Evolutionary conservation across 1,139 yeast genomes (phyloP).

Genomic region (Arxiozyma slooffiae): DNA sequence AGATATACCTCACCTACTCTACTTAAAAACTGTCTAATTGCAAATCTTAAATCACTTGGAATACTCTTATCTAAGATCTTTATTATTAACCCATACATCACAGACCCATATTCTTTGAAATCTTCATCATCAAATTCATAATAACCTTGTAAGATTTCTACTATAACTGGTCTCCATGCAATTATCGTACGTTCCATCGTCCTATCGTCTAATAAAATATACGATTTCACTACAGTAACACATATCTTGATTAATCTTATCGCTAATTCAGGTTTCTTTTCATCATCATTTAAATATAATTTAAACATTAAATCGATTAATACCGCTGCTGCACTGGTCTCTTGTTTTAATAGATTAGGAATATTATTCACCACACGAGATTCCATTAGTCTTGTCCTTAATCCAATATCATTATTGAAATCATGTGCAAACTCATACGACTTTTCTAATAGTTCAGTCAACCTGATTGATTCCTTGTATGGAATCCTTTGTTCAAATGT

Average conservation of each 20-base stretch:
- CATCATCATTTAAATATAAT: constrained; percentile 61
- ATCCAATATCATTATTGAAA: constrained; percentile 81
- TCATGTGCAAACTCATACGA: constrained; percentile 77
- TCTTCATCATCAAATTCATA: constrained; percentile 68
- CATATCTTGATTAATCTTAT: constrained; percentile 60
- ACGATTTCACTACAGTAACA: constrained; percentile 57
- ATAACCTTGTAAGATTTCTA: constrained; percentile 75
- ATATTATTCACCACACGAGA: constrained; percentile 87
- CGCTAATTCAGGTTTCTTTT: constrained; percentile 36
- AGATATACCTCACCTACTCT: constrained; percentile 60
- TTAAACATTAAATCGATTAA: constrained; percentile 72
- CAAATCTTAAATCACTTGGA: constrained; percentile 57
- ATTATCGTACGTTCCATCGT: constrained; percentile 70
- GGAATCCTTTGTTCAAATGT: constrained; percentile 64
- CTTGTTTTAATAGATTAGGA: constrained; percentile 87
- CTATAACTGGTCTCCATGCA: constrained; percentile 88
- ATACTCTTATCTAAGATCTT: constrained; percentile 59
- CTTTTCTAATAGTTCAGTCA: constrained; percentile 50
- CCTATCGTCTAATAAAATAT: constrained; percentile 59
- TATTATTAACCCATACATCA: constrained; percentile 59
- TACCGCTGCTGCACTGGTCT: constrained; percentile 81
- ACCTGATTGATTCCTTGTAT: constrained; percentile 45
- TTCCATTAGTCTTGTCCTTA: constrained; percentile 78
- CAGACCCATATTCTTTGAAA: constrained; percentile 53
- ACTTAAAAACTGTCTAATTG: constrained; percentile 54